A percentile compares a stretch with the other conserved stretches of the same genome.
Conservation (phyloP, 495 filamentous ascomycete species). For the Penicillium simplicissimum region DNA sequence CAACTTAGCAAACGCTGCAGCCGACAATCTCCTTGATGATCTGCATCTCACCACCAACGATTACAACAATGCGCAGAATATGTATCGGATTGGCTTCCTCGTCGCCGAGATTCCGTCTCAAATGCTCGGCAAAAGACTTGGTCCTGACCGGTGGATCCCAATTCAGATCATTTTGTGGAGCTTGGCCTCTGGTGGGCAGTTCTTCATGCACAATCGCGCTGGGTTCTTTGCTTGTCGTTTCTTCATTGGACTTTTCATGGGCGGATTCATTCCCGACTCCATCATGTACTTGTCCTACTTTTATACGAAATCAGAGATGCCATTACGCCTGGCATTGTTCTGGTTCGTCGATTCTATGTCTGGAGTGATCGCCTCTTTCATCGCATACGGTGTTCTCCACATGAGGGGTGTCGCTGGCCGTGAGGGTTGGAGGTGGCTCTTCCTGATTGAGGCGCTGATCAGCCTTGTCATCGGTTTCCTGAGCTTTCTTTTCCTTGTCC, state of each 20-base stretch:
- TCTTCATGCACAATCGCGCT: constrained; percentile 28
- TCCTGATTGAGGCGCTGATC: constrained; percentile 54
- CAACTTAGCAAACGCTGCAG: constrained; percentile 63
- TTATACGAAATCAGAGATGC: constrained; percentile 62
- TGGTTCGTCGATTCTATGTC: constrained; percentile 62
- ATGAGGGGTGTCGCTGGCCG: constrained; percentile 37
- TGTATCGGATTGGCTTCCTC: constrained; percentile 35
- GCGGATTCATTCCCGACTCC: constrained; percentile 32
- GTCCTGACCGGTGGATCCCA: constrained; percentile 54
- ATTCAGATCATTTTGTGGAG: constrained; percentile 34
- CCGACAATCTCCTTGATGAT: constrained; percentile 61
- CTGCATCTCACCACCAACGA: constrained; percentile 61
- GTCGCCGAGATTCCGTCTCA: constrained; percentile 64
- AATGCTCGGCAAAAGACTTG: constrained; percentile 56
- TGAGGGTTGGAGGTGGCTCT: constrained; percentile 46
- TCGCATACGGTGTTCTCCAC: constrained; percentile 51
- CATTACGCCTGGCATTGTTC: constrained; percentile 59
- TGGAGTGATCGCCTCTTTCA: constrained; percentile 41
- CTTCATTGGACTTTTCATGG: constrained; percentile 33
- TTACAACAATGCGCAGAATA: constrained; percentile 61
- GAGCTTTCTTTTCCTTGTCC: constrained; percentile 54
- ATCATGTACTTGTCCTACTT: constrained; percentile 70
- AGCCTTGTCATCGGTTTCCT: constrained; percentile 53
- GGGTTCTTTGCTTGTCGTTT: constrained; percentile 34
- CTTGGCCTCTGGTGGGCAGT: constrained; percentile 29